Evolutionary conservation across 2,329 filamentous ascomycete genomes (phyloP), one percentile per base, ranked within the genome.

Genomic region (Curvularia verruculosa): DNA sequence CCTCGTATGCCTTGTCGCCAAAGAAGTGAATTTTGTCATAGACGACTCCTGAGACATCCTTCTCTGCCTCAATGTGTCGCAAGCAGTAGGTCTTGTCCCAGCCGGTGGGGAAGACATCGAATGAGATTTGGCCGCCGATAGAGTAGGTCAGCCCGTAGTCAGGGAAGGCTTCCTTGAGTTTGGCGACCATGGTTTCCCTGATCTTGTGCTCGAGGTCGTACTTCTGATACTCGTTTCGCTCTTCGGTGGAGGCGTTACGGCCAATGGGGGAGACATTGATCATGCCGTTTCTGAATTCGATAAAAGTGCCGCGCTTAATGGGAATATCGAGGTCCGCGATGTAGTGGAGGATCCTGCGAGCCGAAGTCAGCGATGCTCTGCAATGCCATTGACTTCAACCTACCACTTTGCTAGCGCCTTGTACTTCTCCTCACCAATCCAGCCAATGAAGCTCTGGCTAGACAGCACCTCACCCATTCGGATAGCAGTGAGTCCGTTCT

Each of bases 11-110:
- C 88, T 98, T 99, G 84, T 99, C 95, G 65, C 95, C 95, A 72
- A 98, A 99, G 85, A 98, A 98, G 83, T 98, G 95, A 68, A 98
- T 89, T 43, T 86, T 94, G 67, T 87, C 91, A 83, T 94, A 98
- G 23, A 87, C 80, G 62, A 96, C 82, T 61, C 89, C 88, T 71
- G 86, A 88, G 75, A 77, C 65, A 18, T 78, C 75, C 70, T 89
- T 88, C 77, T 97, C 93, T 63, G 84, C 84, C 80, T 95, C 91
- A 60, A 98, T 82, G 79, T 97, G 93, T 69, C 86, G 83, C 66
- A 98, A 83, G 81, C 93, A 97, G 84, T 96, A 99, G 9, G 91
- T 96, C 87, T 98, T 99, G 82, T 99, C 95, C 95, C 95, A 99
- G 73, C 95, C 95, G 2, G 83, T 86, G 63, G 95, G 95, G 85